Percentiles rank a stretch among this genome's conserved stretches.
phyloP scores from a whole-genome alignment of 2,329 filamentous ascomycete species.

The Neopestalotiopsis clavispora region DNA sequence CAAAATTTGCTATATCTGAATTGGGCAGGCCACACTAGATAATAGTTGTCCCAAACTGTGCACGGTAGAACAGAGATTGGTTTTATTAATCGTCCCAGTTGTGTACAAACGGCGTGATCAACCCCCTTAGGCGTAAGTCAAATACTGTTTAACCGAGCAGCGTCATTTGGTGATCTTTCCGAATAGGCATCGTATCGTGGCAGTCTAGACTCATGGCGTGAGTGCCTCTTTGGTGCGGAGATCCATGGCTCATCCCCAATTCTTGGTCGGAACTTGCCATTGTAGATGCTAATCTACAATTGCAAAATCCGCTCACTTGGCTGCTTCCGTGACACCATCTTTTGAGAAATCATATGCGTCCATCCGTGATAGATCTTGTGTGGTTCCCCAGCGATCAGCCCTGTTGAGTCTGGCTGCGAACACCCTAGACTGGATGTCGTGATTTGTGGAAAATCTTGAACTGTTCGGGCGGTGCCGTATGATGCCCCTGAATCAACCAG shows the following conservation, averaged over 20 bases:
- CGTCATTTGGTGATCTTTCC: not conserved
- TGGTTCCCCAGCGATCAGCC: not conserved
- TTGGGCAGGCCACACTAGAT: not conserved
- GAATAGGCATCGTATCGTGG: not conserved
- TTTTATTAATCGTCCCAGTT: no score
- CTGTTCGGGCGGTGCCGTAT: slow-evolving; percentile 1
- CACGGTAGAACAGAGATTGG: no score
- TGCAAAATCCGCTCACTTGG: not conserved
- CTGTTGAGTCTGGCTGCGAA: not conserved
- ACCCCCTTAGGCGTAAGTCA: no score
- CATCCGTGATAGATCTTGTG: not conserved
- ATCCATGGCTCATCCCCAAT: not conserved
- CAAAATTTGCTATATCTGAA: not conserved
- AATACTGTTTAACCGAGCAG: not conserved
- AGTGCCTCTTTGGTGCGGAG: not conserved
- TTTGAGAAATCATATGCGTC: not conserved
- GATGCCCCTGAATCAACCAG: not conserved
- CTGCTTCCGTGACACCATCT: not conserved
- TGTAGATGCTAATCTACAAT: not conserved
- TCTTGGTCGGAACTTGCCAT: not conserved
- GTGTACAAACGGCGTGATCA: no score
- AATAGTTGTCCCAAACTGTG: not conserved
- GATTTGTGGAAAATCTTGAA: slow-evolving; percentile 8
- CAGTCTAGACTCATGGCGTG: not conserved
- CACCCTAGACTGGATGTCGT: not conserved